Base-by-base conservation (phyloP, 768 basidiomycete genomes). In the Pulveroboletus sp. region DNA sequence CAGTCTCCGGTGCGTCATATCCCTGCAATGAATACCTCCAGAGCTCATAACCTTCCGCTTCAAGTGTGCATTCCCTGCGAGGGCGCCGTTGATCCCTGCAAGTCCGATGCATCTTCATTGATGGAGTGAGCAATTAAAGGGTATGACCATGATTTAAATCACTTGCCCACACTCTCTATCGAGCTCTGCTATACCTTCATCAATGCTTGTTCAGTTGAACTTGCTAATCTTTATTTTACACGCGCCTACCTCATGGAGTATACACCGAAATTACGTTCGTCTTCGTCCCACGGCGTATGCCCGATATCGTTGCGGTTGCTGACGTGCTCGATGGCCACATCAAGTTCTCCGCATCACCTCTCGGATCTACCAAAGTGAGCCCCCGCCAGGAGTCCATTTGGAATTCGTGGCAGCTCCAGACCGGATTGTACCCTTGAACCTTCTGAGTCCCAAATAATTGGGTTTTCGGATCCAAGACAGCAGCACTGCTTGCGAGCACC, bases 391-490 rank as follows among this genome's bases (percentile, higher is more conserved):
- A 27, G 32, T 27, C 40, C 17, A 36, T 35, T 36, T 27, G 45
- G 33, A 43, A n/a, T 37, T 32, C 32, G 44, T 25, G 51, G 43
- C 32, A 33, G 29, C 38, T 32, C 31, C 49, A 44, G 41, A 29
- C 45, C 34, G 29, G 39, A 37, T 36, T 25, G 40, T 34, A 43
- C 21, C 10, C 31, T n/a, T 29, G 31, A 23, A 7, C 10, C 11
- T 52, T 24, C 43, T 32, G 42, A 39, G 14, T 44, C 23, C 21
- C 23, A 35, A 35, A 31, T 33, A n/a, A 12, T 41, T 21, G 35
- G 37, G 48, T 40, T 53, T 34, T 55, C 58, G 51, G 58, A 54
- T 55, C 52, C 46, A 50, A 49, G 52, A 42, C 45, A 24, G 40
- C 39, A 45, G 37, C 44, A n/a, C 46, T 10, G 35, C 49, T 50